These are phyloP conservation scores for Cryptococcus wingfieldii DNA, from an alignment of 1,284 basidiomycete species.

Conservation along the genomic window DNA sequence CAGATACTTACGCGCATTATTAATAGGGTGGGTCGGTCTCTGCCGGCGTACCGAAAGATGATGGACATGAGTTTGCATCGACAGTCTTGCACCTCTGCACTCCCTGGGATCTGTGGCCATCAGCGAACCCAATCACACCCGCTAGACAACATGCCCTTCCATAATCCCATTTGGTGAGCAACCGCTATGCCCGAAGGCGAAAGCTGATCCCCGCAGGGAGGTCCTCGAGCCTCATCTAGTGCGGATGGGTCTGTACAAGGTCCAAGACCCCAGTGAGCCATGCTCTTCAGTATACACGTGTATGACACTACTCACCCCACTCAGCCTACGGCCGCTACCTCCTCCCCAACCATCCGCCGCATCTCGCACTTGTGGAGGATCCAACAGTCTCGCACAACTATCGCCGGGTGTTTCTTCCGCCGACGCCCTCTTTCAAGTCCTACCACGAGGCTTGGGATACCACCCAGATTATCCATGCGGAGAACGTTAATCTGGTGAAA, in stretches of 20 bases:
- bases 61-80: no score
- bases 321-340: conserved; percentile 45
- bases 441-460: conserved; percentile 37
- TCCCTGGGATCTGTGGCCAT: no score
- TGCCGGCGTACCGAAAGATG: no score
- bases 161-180: conserved; percentile 12
- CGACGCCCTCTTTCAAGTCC: conserved; percentile 23
- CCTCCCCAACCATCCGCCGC: conserved; percentile 38
- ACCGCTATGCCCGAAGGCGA: background rate
- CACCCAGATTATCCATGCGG: conserved; percentile 40
- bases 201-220: conserved; percentile 29
- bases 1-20: no score
- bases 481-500: conserved; percentile 37
- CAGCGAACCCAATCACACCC: no score
- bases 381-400: conserved; percentile 31
- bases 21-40: no score
- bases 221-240: conserved; percentile 42
- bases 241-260: conserved; percentile 28
- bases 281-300: background rate
- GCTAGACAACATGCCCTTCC: conserved; percentile 2
- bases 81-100: no score
- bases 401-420: conserved; percentile 43
- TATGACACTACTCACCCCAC: background rate
- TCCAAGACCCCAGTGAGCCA: conserved; percentile 42
- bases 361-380: conserved; percentile 33